Evolutionary conservation across 495 filamentous ascomycete genomes (phyloP), one percentile per base, ranked within the genome.

Genomic region (Tuber indicum): DNA sequence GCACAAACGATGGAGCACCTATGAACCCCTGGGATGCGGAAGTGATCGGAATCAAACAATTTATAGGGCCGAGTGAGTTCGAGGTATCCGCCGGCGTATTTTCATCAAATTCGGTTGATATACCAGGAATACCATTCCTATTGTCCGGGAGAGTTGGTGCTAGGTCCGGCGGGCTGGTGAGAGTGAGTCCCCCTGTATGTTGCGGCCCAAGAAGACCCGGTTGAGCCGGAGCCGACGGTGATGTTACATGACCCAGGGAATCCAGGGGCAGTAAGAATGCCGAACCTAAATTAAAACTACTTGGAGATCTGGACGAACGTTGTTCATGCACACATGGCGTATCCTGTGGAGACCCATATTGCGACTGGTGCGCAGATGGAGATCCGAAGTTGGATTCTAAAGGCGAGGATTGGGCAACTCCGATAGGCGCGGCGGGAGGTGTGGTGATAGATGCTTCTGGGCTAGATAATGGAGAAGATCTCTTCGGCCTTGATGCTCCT

Each of bases 331-430:
- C 81, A 84, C 69, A 80, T 52, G 26, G 78, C 49, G 66, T 77
- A 77, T 73, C 75, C 58, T 83, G 78, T 43, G 79, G 77, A 17
- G 84, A 71, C 70, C 82, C 77, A 47, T 78, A 85, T 26, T 80
- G 77, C 52, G 78, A 75, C 52, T 82, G 85, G 32, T 86, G 84
- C 41, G 84, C 72, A 32, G 84, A 81, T 7, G 84, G 78, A 36
- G 83, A 71, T 32, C 62, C 77, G 58, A 76, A 74, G 42, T 32
- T 23, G 19, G 78, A 74, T 47, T 76, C 73, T 23, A 42, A 46
- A 66, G 71, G 52, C 39, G 77, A 80, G 46, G 66, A 52, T 19
- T 74, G 74, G 43, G 66, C 6, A 7, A 45, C 19, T 19, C 47
- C 62, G 6, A 52, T 72, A 49, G 77, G 26, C 16, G 49, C 32